Conservation (phyloP, 1,139 yeast genomes). For the Candida frijolesensis region DNA sequence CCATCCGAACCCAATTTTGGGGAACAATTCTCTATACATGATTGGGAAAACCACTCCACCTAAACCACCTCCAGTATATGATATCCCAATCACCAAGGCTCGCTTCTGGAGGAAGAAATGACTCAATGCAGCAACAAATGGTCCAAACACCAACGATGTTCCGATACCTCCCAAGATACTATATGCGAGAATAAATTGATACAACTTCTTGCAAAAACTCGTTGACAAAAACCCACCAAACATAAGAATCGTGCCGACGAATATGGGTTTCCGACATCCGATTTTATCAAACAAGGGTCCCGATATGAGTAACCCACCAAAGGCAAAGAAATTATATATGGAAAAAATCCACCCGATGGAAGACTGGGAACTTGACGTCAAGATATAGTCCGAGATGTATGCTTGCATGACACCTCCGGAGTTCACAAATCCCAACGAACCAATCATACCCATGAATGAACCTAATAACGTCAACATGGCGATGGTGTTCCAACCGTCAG, state of each 20-base stretch:
- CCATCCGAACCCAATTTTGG: conserved; percentile 33
- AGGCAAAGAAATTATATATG: conserved; percentile 29
- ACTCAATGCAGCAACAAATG: conserved; percentile 25
- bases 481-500: conserved; percentile 26
- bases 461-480: conserved; percentile 25
- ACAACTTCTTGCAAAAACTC: conserved; percentile 23
- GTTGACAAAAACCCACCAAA: conserved; percentile 27
- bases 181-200: conserved; percentile 29
- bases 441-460: conserved; percentile 28
- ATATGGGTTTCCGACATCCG: conserved; percentile 24
- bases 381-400: conserved; percentile 23
- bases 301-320: conserved; percentile 26
- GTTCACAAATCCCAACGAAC: conserved; percentile 30
- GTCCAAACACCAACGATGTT: conserved; percentile 27
- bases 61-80: conserved; percentile 32
- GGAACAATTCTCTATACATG: conserved; percentile 23
- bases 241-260: conserved; percentile 20
- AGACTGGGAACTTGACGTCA: conserved; percentile 22
- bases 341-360: conserved; percentile 39
- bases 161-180: conserved; percentile 30
- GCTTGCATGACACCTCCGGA: conserved; percentile 31
- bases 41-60: conserved; percentile 33
- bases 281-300: conserved; percentile 35
- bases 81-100: conserved; percentile 28
- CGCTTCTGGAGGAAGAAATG: conserved; percentile 27